Conservation (phyloP, 257 asterid species). For the Anisodus acutangulus region DNA sequence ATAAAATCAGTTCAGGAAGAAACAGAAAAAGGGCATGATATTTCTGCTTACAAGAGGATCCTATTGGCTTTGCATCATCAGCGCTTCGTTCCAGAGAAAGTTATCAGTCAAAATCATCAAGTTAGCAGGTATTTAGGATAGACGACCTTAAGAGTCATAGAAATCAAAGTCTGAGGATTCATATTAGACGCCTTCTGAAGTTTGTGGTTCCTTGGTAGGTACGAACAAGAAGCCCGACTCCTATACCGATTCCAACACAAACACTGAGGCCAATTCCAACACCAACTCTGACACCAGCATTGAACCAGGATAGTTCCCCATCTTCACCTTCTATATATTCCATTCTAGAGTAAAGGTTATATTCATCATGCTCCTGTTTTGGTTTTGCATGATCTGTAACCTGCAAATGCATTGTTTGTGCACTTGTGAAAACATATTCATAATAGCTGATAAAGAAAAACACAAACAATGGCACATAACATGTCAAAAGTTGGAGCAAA, state of each 20-base stretch:
- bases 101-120: background rate
- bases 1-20: background rate
- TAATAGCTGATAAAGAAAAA: background rate
- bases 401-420: constrained; percentile 52
- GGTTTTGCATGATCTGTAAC: constrained; percentile 34
- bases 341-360: constrained; percentile 38
- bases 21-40: background rate
- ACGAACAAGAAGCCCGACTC: constrained; percentile 71
- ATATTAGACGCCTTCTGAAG: constrained; percentile 60
- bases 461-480: background rate
- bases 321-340: constrained; percentile 60
- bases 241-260: constrained; percentile 72
- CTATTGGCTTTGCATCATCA: background rate
- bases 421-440: background rate
- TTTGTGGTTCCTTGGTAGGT: constrained; percentile 72
- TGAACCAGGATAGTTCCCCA: constrained; percentile 75
- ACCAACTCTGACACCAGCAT: constrained; percentile 76
- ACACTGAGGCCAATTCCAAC: constrained; percentile 77
- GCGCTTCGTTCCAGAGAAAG: background rate
- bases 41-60: constrained; percentile 9
- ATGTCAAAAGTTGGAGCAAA: background rate
- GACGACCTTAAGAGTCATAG: background rate
- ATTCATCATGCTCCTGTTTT: constrained; percentile 45
- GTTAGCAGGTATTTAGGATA: constrained; percentile 1
- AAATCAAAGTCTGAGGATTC: constrained; percentile 22